These are phyloP conservation scores for Rubroboletus satanas DNA, from an alignment of 768 basidiomycete species.

Conservation along the genomic window DNA sequence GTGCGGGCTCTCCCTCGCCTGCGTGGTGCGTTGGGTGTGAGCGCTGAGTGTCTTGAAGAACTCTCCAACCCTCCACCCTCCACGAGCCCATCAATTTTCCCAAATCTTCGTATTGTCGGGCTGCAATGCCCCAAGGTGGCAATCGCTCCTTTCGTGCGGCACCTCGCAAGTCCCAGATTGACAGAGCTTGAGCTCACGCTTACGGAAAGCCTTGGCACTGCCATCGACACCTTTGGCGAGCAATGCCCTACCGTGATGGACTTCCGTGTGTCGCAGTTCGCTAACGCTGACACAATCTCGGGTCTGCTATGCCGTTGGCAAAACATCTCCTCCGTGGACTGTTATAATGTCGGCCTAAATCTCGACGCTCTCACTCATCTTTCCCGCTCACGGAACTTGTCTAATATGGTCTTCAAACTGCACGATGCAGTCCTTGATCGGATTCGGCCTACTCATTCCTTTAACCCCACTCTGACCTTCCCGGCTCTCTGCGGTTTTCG, in stretches of 20 bases:
- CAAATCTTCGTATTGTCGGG: slow-evolving; percentile 5
- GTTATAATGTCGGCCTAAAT: not conserved
- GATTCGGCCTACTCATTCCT: not conserved
- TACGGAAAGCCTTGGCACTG: not conserved
- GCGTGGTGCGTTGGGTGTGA: not conserved
- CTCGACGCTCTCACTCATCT: slow-evolving; percentile 1
- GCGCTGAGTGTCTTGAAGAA: not conserved
- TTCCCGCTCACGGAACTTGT: not conserved
- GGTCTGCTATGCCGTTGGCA: slow-evolving; percentile 7
- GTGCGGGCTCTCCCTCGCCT: slow-evolving; percentile 3
- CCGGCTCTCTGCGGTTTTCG: not conserved
- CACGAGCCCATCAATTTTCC: not conserved
- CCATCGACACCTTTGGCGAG: not conserved
- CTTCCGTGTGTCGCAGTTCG: not conserved
- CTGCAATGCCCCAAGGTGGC: not conserved
- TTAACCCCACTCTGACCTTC: not conserved
- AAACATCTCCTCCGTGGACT: not conserved
- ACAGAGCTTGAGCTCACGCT: not conserved
- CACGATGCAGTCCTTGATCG: not conserved
- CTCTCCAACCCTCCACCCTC: slow-evolving; percentile 1
- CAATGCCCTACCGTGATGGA: not conserved
- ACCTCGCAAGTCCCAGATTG: slow-evolving; percentile 3
- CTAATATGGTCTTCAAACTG: not conserved
- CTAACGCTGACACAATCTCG: not conserved
- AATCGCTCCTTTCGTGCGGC: slow-evolving; percentile 6